These are phyloP conservation scores for Geotrichum carabidarum DNA, from an alignment of 1,139 yeast genomes.

Conservation along the genomic window DNA sequence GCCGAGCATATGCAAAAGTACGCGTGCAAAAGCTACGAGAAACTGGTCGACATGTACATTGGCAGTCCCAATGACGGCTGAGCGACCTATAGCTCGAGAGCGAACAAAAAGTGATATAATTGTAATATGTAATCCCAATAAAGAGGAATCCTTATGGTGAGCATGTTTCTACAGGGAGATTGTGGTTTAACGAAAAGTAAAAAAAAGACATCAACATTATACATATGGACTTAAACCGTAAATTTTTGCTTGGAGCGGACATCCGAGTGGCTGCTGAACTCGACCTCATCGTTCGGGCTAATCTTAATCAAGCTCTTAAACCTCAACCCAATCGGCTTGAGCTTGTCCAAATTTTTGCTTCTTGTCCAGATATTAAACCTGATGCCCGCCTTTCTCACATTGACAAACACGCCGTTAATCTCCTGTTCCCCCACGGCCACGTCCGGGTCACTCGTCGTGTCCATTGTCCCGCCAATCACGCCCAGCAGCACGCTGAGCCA, in stretches of 20 bases:
- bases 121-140: too few relatives aligned
- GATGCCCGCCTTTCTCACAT: slow-evolving; percentile 75
- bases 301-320: slow-evolving; percentile 76
- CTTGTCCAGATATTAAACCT: slow-evolving; percentile 93
- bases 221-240: slow-evolving; percentile 5
- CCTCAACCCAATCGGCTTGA: slow-evolving; percentile 56
- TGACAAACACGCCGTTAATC: slow-evolving; percentile 92
- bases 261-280: slow-evolving; percentile 56
- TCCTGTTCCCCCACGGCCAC: slow-evolving; percentile 47
- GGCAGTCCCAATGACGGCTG: slow-evolving; percentile 3
- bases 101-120: background rate
- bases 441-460: slow-evolving; percentile 56
- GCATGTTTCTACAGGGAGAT: too few relatives aligned
- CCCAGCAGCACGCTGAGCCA: slow-evolving; percentile 91
- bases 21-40: slow-evolving; percentile 3
- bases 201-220: background rate
- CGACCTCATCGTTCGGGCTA: slow-evolving; percentile 63
- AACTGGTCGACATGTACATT: slow-evolving; percentile 15
- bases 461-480: slow-evolving; percentile 94
- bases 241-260: slow-evolving; percentile 27
- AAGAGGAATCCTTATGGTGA: background rate
- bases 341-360: slow-evolving; percentile 52
- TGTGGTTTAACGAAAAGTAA: background rate
- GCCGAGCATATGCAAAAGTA: slow-evolving; percentile 16
- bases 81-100: background rate